A percentile compares a stretch with the other conserved stretches of the same genome.
phyloP scores from a whole-genome alignment of 306 rosid species.

The Prosopis cineraria region DNA sequence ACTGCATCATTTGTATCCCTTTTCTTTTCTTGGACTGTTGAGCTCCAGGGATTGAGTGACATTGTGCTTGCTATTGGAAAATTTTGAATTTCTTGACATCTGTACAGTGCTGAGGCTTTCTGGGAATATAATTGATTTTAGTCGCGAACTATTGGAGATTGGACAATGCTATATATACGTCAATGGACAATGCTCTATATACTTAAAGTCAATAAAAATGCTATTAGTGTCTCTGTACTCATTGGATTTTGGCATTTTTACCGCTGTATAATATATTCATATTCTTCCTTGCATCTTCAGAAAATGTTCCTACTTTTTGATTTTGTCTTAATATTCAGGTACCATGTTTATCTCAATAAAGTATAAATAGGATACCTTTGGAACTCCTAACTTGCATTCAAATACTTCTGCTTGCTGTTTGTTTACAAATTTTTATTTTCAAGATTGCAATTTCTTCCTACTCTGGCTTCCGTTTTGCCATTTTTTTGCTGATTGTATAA shows the following conservation, averaged over 20 bases:
- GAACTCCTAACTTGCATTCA: conserved; percentile 22
- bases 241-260: conserved; percentile 16
- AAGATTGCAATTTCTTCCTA: not conserved
- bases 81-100: not conserved
- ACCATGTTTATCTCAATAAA: conserved; percentile 11
- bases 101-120: not conserved
- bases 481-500: not conserved
- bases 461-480: not conserved
- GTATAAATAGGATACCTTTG: conserved; percentile 19
- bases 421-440: not conserved
- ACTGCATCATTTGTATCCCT: not conserved
- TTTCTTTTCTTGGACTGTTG: not conserved
- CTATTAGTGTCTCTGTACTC: not conserved
- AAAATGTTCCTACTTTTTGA: not conserved
- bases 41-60: not conserved
- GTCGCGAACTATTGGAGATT: not conserved
- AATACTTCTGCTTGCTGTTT: not conserved
- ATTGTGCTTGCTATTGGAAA: not conserved
- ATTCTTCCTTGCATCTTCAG: not conserved
- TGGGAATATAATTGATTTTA: not conserved
- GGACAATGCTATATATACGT: not conserved
- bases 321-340: not conserved
- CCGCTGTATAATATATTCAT: not conserved
- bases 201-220: not conserved
- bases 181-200: too few relatives aligned